Evolutionary conservation across 768 basidiomycete genomes (phyloP), one percentile per base, ranked within the genome.

Genomic region (Daedalea quercina): DNA sequence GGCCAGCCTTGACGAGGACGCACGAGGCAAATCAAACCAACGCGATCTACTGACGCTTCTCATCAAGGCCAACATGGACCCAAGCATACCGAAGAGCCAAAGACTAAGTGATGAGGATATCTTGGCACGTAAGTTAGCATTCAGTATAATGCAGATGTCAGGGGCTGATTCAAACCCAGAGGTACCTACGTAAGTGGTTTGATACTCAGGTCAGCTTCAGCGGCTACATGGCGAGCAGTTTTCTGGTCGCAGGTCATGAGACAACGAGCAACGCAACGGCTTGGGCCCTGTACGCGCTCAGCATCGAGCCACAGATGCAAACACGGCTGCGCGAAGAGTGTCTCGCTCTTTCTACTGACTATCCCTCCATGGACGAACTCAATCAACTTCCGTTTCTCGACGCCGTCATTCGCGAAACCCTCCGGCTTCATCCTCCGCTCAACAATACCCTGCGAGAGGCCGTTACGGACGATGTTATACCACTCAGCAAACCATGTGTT

Each of bases 321-420:
- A 43, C 61, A 17, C 63, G 65, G 23, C 66, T 78, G 0, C 72
- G 73, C n/a, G 64, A 69, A 1, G 76, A 78, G 57, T 56, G 76
- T 9, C 56, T 65, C 24, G 61, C 67, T 0, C 69, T 83, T 13
- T 60, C 72, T 1, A 81, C 79, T 0, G 59, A 57, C 19, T 43
- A 43, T 0, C 85, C 85, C 2, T 73, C 75, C 2, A 87, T 88
- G 82, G 87, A 89, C 37, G 75, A 82, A 25, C 73, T 90, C 2
- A 77, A 79, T 53, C 68, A 74, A 1, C 70, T 91, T 3, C 76
- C 83, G 0, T 87, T 85, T 59, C 78, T 90, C 17, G 87, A 88
- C 54, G 73, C 72, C 19, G 76, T 85, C 9, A 72, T 84, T 1
- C 75, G 78, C 9, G 85, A 86, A 64, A 78, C 76, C 0, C 64